phyloP scores from a whole-genome alignment of 2,329 filamentous ascomycete genomes.

The Fusarium globosum region DNA sequence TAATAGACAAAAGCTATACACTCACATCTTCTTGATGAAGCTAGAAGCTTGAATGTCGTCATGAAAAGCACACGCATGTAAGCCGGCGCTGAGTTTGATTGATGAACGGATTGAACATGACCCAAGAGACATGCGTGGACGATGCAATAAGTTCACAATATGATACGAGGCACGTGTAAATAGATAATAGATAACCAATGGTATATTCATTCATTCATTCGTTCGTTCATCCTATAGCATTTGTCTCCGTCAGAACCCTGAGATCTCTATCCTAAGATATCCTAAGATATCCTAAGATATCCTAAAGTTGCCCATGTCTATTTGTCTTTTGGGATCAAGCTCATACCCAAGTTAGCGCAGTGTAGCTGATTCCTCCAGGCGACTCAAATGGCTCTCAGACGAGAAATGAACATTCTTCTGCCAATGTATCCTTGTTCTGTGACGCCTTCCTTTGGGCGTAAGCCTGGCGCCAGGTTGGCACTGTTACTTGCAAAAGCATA shows the following conservation, averaged over 20 bases:
- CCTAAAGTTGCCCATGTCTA: neutral
- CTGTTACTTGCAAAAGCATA: neutral
- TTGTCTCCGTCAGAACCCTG: neutral
- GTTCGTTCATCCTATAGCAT: constrained; percentile 12
- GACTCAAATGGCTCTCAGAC: neutral
- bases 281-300: neutral
- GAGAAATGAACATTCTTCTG: neutral
- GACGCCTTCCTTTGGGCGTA: neutral
- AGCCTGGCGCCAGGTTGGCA: neutral
- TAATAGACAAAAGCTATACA: neutral
- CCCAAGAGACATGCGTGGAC: neutral
- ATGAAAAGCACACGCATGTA: constrained; percentile 29
- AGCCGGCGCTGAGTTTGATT: constrained; percentile 31
- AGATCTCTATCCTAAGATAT: neutral
- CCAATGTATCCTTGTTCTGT: neutral
- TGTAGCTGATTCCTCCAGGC: neutral
- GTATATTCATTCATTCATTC: constrained; percentile 40
- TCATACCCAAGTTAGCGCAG: neutral
- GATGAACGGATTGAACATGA: constrained; percentile 10
- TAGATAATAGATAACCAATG: constrained; percentile 34
- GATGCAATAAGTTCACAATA: neutral
- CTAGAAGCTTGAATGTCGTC: constrained; percentile 2
- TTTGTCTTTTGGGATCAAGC: neutral
- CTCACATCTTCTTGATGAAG: neutral
- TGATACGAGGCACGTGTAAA: constrained; percentile 11